phyloP scores from a whole-genome alignment of 257 asterid genomes.

The Gynochthodes officinalis region DNA sequence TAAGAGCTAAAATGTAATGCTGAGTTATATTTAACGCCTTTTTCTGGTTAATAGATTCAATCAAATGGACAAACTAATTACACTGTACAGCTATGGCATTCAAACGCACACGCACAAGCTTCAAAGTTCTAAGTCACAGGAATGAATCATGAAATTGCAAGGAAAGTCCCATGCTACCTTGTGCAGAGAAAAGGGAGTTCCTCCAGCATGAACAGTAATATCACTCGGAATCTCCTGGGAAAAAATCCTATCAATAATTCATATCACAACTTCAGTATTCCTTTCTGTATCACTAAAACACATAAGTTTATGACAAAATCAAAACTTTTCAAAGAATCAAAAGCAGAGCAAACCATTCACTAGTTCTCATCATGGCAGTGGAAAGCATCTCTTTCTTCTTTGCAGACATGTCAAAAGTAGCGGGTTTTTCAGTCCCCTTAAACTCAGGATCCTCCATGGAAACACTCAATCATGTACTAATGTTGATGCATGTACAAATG shows the following conservation, averaged over 20 bases:
- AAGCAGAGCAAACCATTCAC: conserved; percentile 60
- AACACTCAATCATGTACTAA: not conserved
- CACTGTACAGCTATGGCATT: not conserved
- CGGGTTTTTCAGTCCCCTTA: conserved; percentile 21
- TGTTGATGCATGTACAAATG: conserved; percentile 6
- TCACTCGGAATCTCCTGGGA: conserved; percentile 87
- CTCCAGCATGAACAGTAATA: conserved; percentile 59
- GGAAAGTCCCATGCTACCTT: conserved; percentile 42
- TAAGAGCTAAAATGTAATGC: not conserved
- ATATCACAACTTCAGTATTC: conserved; percentile 6
- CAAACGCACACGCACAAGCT: not conserved
- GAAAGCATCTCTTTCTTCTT: conserved; percentile 70
- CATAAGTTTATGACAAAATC: not conserved
- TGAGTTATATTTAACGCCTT: not conserved
- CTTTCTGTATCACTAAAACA: not conserved
- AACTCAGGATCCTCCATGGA: conserved; percentile 31
- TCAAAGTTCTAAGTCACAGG: not conserved
- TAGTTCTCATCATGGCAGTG: conserved; percentile 77
- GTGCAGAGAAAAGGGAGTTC: conserved; percentile 69
- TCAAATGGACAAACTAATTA: not conserved
- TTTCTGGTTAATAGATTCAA: not conserved
- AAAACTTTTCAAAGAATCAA: not conserved
- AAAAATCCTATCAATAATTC: conserved; percentile 58
- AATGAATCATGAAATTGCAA: not conserved
- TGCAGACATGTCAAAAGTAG: conserved; percentile 36